Base-by-base conservation (phyloP, 2,329 filamentous ascomycete species). In the Aureobasidium sp. region DNA sequence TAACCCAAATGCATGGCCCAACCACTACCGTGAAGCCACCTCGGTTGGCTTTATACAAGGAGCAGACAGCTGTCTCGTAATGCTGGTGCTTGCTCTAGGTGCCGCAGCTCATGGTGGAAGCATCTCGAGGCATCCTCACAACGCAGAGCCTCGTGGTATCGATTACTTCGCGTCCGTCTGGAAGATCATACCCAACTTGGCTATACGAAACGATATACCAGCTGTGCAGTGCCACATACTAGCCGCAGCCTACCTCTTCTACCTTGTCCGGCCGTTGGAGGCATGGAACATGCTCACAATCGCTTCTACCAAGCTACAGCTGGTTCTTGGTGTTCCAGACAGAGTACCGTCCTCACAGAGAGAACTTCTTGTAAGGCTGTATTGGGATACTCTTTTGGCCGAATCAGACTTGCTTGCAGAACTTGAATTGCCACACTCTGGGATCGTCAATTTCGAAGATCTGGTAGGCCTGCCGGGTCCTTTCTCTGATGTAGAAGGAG, bases 91-190 rank as follows among this genome's bases (percentile, higher is more conserved):
- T 42, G 85, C 90, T 2, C 80, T 94, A 6, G 90, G 90, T 2
- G 85, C 90, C 73, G 89, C 90, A 17, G 89, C 87, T 66, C 80
- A 87, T 67, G 82, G 84, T 59, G 89, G 89, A 45, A 91, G 87
- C 73, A 91, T 93, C 68, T 90, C 89, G 3, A 81, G 85, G 62
- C 83, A 90, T 42, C 80, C 86, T 9, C 82, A 82, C 0, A 82
- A 85, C 50, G 84, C 88, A 63, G 87, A 91, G 61, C 84, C 88
- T 7, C 89, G 89, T 0, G 90, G 90, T 1, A 75, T 92, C 66
- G 83, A 87, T 67, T 93, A 91, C 72, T 94, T 93, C 69, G 87
- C 88, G 2, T 87, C 89, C 22, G 90, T 89, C 2, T 93, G 89
- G 89, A 83, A 83, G 9, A 77, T 93, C 45, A 78, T 94, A 17